A percentile compares a stretch with the other conserved stretches of the same genome.
Conservation (phyloP, 2,329 filamentous ascomycete species). For the Neonectria punicea region DNA sequence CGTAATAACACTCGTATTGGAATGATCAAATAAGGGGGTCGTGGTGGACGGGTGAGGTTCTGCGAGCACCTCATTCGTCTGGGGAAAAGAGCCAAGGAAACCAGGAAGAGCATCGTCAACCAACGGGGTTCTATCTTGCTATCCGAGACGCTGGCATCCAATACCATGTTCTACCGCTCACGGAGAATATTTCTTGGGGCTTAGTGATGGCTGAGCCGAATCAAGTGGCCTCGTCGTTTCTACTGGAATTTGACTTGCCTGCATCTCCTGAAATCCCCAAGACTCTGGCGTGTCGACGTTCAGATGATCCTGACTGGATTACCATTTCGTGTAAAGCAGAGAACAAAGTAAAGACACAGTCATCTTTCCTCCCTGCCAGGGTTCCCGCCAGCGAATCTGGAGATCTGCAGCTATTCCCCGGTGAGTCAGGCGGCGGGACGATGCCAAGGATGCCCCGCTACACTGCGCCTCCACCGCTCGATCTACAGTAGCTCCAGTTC, state of each 20-base stretch:
- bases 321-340: background rate
- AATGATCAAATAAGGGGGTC: background rate
- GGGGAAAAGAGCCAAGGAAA: background rate
- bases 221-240: background rate
- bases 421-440: constrained; percentile 37
- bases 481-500: background rate
- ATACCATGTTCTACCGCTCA: background rate
- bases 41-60: background rate
- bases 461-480: background rate
- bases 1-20: background rate
- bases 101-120: background rate
- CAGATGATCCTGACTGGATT: background rate
- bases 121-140: background rate
- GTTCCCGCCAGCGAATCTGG: background rate
- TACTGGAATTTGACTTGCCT: background rate
- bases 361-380: background rate
- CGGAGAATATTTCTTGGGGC: background rate
- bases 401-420: constrained; percentile 32
- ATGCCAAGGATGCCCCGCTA: constrained; percentile 6
- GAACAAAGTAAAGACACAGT: no score
- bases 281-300: background rate
- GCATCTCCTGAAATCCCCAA: background rate
- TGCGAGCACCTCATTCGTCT: background rate
- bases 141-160: background rate
- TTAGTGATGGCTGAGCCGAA: background rate